Percentiles rank a stretch among this genome's conserved stretches.
These are phyloP conservation scores for Elongisporangium anandrum DNA, from an alignment of 352 stramenopile genomes.

Conservation along the genomic window DNA sequence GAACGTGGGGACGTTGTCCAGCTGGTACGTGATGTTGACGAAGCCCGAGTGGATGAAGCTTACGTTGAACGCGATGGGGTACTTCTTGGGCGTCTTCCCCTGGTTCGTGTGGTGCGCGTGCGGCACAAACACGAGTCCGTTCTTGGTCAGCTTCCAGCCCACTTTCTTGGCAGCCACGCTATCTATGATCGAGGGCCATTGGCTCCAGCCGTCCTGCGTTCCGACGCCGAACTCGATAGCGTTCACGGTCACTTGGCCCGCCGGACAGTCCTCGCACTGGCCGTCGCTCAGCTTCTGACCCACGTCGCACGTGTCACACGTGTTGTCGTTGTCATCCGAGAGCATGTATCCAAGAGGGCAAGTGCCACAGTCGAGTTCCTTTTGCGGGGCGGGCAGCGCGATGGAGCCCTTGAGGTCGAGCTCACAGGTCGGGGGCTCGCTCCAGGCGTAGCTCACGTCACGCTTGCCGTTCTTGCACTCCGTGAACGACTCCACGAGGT, in stretches of 20 bases:
- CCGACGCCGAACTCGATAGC: slow-evolving; percentile 41
- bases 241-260: slow-evolving; percentile 50
- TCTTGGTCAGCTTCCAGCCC: slow-evolving; percentile 68
- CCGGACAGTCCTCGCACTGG: slow-evolving; percentile 32
- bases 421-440: slow-evolving; percentile 61
- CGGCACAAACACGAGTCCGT: slow-evolving; percentile 38
- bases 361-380: slow-evolving; percentile 35
- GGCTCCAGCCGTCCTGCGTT: slow-evolving; percentile 50
- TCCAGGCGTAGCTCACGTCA: slow-evolving; percentile 64
- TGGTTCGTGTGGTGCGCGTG: slow-evolving; percentile 18
- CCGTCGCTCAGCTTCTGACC: slow-evolving; percentile 31
- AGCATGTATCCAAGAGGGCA: slow-evolving; percentile 49
- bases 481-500: slow-evolving; percentile 59
- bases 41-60: slow-evolving; percentile 46
- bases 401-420: slow-evolving; percentile 34
- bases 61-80: slow-evolving; percentile 48
- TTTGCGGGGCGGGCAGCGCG: slow-evolving; percentile 28
- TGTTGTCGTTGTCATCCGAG: slow-evolving; percentile 25
- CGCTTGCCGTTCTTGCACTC: slow-evolving; percentile 46
- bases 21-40: slow-evolving; percentile 61
- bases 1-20: slow-evolving; percentile 64
- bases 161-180: slow-evolving; percentile 19
- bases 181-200: slow-evolving; percentile 60
- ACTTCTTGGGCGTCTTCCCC: slow-evolving; percentile 12
- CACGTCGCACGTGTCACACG: slow-evolving; percentile 35